phyloP scores from a whole-genome alignment of 2,329 filamentous ascomycete genomes.

The Penicillium brasilianum region DNA sequence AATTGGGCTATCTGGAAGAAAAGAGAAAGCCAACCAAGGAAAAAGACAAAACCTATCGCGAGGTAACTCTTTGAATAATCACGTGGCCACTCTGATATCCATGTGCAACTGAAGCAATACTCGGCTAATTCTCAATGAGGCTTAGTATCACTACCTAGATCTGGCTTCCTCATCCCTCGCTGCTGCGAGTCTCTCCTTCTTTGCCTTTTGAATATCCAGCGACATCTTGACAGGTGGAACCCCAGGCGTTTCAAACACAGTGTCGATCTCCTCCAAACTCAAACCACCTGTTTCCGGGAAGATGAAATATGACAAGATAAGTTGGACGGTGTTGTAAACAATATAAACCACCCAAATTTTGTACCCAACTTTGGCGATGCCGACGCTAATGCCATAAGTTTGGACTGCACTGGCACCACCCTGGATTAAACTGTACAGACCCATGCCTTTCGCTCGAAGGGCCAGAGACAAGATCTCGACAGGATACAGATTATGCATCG shows the following conservation, averaged over 20 bases:
- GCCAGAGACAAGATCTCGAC: conserved; percentile 52
- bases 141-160: background rate
- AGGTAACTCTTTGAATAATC: background rate
- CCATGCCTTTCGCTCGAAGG: conserved; percentile 54
- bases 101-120: background rate
- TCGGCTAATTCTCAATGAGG: background rate
- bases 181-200: conserved; percentile 38
- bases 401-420: conserved; percentile 51
- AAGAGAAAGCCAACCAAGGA: background rate
- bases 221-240: conserved; percentile 53
- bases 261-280: conserved; percentile 62
- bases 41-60: background rate
- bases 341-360: conserved; percentile 60
- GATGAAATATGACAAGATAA: conserved; percentile 55
- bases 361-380: conserved; percentile 54
- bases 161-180: conserved; percentile 26
- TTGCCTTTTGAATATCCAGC: conserved; percentile 48
- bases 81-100: background rate
- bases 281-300: conserved; percentile 59
- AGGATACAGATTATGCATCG: conserved; percentile 56
- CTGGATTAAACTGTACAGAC: conserved; percentile 53
- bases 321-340: conserved; percentile 55
- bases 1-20: background rate
- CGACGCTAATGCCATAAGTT: conserved; percentile 55
- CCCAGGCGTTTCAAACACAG: conserved; percentile 59